Evolutionary conservation across 2,329 filamentous ascomycete genomes (phyloP).

Genomic region (Cytospora piceae): DNA sequence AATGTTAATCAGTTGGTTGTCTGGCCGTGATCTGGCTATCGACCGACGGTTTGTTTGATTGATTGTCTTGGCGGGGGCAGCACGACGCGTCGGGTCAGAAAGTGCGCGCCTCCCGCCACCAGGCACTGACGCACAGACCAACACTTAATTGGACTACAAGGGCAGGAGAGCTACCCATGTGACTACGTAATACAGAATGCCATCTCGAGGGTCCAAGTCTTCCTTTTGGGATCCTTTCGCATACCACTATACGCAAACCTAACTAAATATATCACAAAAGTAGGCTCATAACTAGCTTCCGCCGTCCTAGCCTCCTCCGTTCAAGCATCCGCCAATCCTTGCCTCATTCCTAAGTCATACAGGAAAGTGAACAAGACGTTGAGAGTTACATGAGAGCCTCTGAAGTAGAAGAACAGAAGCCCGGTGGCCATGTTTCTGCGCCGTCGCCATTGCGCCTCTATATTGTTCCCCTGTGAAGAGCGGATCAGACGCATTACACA

Average conservation of each 20-base stretch:
- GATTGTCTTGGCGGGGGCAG: constrained; percentile 18
- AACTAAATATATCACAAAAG: too few relatives aligned
- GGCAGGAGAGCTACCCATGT: neutral
- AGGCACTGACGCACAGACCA: constrained; percentile 12
- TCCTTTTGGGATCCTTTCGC: neutral
- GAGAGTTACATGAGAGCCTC: neutral
- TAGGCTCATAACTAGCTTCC: too few relatives aligned
- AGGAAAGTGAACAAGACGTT: neutral
- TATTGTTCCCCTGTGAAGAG: neutral
- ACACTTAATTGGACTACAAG: neutral
- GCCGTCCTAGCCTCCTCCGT: too few relatives aligned
- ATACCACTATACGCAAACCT: neutral
- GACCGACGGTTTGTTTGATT: neutral
- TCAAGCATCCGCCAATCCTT: neutral
- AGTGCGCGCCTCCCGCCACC: neutral
- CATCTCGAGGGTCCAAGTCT: neutral
- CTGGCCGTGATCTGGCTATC: neutral
- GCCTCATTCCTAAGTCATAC: neutral
- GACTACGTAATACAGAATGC: neutral
- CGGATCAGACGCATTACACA: neutral
- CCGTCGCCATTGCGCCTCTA: neutral
- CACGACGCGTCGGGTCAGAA: constrained; percentile 9
- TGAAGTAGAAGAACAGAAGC: neutral
- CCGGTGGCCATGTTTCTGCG: neutral
- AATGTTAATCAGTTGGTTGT: neutral